Percentiles rank a stretch among this genome's conserved stretches.
These are phyloP conservation scores for Perkinsus chesapeaki DNA, from an alignment of 169 alveolate species.

Conservation along the genomic window DNA sequence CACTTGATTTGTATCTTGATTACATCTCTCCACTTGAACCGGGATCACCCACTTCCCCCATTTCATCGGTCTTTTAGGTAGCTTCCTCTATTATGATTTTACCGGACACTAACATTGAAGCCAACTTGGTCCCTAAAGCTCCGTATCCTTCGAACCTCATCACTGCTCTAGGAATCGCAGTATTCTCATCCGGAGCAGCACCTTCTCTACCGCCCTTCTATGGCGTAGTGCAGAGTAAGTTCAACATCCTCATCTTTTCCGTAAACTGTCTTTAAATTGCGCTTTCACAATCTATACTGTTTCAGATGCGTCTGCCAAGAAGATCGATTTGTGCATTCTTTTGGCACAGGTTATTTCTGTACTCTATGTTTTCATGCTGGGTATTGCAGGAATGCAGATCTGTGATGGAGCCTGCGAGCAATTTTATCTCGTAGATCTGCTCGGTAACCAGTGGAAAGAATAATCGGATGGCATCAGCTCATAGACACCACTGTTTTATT, in stretches of 20 bases:
- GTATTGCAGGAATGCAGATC: background rate
- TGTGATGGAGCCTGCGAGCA: background rate
- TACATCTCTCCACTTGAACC: too few species aligned
- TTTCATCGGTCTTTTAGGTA: background rate
- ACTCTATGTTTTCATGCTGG: background rate
- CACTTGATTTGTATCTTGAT: too few species aligned
- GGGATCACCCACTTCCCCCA: too few species aligned
- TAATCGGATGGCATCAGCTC: too few species aligned
- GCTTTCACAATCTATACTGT: too few species aligned
- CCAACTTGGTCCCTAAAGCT: background rate
- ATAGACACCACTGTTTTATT: background rate
- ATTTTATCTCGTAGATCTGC: background rate
- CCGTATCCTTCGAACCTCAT: background rate
- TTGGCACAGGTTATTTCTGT: background rate
- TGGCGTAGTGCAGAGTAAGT: background rate
- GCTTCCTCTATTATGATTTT: background rate
- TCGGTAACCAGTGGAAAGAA: background rate
- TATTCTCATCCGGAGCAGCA: background rate
- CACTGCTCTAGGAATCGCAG: background rate
- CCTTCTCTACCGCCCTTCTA: background rate
- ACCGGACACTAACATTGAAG: background rate
- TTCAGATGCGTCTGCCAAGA: background rate
- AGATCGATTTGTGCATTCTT: background rate
- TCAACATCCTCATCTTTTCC: too few species aligned
- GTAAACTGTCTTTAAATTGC: too few species aligned